Base-by-base conservation (phyloP, 2,329 filamentous ascomycete genomes). In the Arthroderma sp. region DNA sequence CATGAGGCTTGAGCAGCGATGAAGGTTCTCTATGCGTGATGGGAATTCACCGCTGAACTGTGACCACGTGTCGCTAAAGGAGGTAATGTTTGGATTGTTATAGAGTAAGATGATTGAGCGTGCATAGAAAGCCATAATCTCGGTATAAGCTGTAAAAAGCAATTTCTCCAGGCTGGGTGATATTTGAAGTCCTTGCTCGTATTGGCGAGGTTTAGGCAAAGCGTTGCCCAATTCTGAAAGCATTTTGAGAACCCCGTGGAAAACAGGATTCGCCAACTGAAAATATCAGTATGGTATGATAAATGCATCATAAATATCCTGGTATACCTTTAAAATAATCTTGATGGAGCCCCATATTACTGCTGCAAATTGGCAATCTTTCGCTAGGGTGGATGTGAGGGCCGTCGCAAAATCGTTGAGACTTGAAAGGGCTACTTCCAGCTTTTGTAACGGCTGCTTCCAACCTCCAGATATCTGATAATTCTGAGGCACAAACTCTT, bases 291-390 rank as follows among this genome's bases (percentile, higher is more conserved):
- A 8, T 29, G 34, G 33, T 11, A 37, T 9, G 9, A 10, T 6
- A 15, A 29, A 10, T 6, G 9, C 9, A 27, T 15, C 34, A 30
- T n/a, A n/a, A n/a, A n/a, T 22, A 22, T 22, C 8, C 15, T 7
- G n/a, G n/a, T 36, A 7, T 43, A 29, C 41, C 33, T 37, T 43
- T 22, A 43, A 30, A 6, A 43, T 37, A 6, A 43, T 32, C 7
- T 10, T 29, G 7, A 38, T 36, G 22, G 41, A 43, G 15, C 41
- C 34, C 41, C 41, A 43, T 29, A 43, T 43, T 9, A 43, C 6
- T 2, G 15, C 22, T 7, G 41, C 32, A 29, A 29, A 32, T 11
- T 30, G 22, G 28, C 28, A 7, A 11, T 43, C 31, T 29, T 36
- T 37, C 8, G 33, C 28, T 15, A 37, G 7, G 6, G 41, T 28